Evolutionary conservation across 1,139 yeast species (phyloP).

Genomic region (Taphrina deformans): DNA sequence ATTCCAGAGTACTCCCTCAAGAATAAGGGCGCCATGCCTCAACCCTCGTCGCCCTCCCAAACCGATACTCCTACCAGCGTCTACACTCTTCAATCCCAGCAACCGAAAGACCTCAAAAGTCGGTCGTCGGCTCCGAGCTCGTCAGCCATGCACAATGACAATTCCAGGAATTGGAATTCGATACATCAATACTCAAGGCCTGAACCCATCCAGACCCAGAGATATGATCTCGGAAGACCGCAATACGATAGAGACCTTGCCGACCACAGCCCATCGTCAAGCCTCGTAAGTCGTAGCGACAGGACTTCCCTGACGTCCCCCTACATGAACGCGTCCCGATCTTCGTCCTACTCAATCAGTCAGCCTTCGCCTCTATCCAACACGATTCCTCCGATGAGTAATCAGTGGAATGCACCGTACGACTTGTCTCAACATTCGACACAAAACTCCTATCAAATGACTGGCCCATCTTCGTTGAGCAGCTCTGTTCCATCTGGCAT

Average conservation of each 20-base stretch:
- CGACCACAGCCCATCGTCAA: slow-evolving; percentile 9
- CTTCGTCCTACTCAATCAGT: background rate
- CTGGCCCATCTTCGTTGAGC: background rate
- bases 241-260: slow-evolving; percentile 1
- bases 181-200: background rate
- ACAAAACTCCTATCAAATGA: background rate
- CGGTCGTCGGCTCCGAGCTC: background rate
- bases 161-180: background rate
- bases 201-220: background rate
- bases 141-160: background rate
- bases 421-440: slow-evolving; percentile 8
- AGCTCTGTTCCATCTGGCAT: background rate
- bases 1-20: slow-evolving; percentile 17
- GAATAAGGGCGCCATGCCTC: slow-evolving; percentile 2
- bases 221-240: background rate
- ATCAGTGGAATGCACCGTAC: slow-evolving; percentile 9
- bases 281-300: background rate
- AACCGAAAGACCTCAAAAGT: background rate
- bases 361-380: background rate
- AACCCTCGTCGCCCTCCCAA: background rate
- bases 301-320: background rate
- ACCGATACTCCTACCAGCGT: background rate
- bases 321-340: slow-evolving; percentile 1
- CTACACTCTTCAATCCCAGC: background rate
- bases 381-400: background rate